Percentiles rank a stretch among this genome's conserved stretches.
Evolutionary conservation across 2,329 filamentous ascomycete species (phyloP).

Genomic region (Aspergillus quadrilineatus): DNA sequence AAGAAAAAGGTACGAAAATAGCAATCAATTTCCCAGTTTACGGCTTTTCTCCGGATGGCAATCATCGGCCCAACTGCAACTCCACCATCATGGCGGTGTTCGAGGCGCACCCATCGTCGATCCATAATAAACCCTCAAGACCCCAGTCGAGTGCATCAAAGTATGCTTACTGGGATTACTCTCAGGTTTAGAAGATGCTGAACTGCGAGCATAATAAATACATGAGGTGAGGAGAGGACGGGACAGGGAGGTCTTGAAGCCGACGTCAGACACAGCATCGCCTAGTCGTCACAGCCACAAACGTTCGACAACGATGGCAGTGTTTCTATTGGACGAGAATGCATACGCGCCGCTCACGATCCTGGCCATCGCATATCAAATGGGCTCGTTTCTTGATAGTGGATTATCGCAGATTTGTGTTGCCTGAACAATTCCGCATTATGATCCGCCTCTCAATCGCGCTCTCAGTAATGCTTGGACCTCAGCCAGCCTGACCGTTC

Average conservation of each 20-base stretch:
- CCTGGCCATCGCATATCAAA: not conserved
- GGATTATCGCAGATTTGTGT: not conserved
- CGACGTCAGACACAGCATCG: not conserved
- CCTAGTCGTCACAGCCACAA: not conserved
- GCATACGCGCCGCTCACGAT: not conserved
- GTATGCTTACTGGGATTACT: too few relatives aligned
- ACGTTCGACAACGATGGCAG: not conserved
- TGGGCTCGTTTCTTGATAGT: not conserved
- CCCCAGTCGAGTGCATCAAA: too few relatives aligned
- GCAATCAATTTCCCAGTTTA: not conserved
- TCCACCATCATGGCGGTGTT: not conserved
- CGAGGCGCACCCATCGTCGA: not conserved
- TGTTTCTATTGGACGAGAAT: not conserved
- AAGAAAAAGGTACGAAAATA: constrained; percentile 8
- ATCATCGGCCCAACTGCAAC: not conserved
- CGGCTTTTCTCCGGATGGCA: not conserved
- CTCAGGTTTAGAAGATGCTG: too few relatives aligned
- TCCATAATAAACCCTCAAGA: too few relatives aligned
- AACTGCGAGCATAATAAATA: too few relatives aligned
- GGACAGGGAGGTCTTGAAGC: not conserved
- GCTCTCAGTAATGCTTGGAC: not conserved
- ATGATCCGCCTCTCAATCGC: not conserved
- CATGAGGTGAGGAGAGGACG: not conserved
- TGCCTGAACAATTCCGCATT: not conserved
- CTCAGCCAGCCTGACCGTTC: not conserved